phyloP scores from a whole-genome alignment of 2,329 filamentous ascomycete species.

The Aspergillus transmontanensis region DNA sequence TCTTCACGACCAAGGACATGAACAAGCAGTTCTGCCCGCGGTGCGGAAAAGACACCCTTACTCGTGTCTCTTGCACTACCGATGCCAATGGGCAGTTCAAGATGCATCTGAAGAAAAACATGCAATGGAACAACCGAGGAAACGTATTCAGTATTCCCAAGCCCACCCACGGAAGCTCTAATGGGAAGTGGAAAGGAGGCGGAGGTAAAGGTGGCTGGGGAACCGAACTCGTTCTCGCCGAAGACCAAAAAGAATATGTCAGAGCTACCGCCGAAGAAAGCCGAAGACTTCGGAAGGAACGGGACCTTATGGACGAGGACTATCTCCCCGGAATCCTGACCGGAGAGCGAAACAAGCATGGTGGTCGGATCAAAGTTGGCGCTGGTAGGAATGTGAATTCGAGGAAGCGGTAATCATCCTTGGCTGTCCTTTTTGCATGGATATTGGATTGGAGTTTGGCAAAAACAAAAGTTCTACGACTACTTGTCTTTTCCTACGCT shows the following conservation, averaged over 20 bases:
- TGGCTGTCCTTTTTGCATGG: slow-evolving; percentile 11
- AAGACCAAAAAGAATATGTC: slow-evolving; percentile 94
- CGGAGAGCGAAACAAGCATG: slow-evolving; percentile 68
- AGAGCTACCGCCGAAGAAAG: slow-evolving; percentile 65
- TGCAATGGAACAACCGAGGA: slow-evolving; percentile 92
- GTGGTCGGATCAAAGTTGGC: slow-evolving; percentile 75
- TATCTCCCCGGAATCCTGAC: slow-evolving; percentile 83
- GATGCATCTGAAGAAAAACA: slow-evolving; percentile 88
- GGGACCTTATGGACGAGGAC: slow-evolving; percentile 93
- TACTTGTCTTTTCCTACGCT: slow-evolving; percentile 12
- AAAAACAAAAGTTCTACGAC: slow-evolving; percentile 21
- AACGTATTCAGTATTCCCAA: slow-evolving; percentile 94
- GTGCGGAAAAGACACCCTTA: slow-evolving; percentile 86
- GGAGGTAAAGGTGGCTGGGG: slow-evolving; percentile 91
- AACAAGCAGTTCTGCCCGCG: slow-evolving; percentile 87
- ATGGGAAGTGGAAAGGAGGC: slow-evolving; percentile 67
- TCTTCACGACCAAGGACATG: slow-evolving; percentile 81
- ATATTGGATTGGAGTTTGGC: slow-evolving; percentile 25
- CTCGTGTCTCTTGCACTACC: slow-evolving; percentile 82
- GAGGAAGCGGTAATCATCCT: slow-evolving; percentile 52
- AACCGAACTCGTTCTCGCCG: slow-evolving; percentile 76
- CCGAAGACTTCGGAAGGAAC: slow-evolving; percentile 62
- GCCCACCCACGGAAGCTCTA: slow-evolving; percentile 77
- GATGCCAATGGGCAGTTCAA: slow-evolving; percentile 78
- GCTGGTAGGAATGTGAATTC: slow-evolving; percentile 87